Conservation (phyloP, 2,329 filamentous ascomycete genomes). For the Arthrobotrys conoides region DNA sequence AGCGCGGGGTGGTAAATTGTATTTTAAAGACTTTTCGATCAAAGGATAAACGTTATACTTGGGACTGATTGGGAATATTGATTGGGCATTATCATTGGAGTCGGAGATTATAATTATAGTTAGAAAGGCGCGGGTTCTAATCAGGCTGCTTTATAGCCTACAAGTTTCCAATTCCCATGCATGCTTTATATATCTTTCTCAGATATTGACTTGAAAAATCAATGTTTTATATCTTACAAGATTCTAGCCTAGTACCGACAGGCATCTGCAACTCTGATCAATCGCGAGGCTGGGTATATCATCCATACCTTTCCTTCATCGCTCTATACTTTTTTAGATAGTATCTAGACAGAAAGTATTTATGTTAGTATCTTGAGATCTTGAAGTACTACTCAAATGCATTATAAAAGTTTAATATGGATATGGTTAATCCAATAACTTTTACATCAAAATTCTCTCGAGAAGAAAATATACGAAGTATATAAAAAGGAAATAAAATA, state of each 20-base stretch:
- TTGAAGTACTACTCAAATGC: too few relatives aligned
- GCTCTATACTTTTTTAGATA: conserved; percentile 56
- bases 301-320: conserved; percentile 45
- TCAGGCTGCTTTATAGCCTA: not conserved
- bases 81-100: conserved; percentile 35
- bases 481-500: not conserved
- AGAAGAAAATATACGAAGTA: too few relatives aligned
- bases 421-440: too few relatives aligned
- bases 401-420: too few relatives aligned
- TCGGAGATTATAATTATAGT: conserved; percentile 1
- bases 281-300: too few relatives aligned
- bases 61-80: not conserved
- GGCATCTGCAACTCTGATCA: too few relatives aligned
- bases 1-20: conserved; percentile 32
- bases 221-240: too few relatives aligned
- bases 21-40: not conserved
- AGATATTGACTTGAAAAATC: too few relatives aligned
- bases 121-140: conserved; percentile 2
- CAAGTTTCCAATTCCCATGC: too few relatives aligned
- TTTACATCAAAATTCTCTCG: too few relatives aligned
- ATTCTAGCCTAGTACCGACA: too few relatives aligned
- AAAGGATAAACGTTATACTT: not conserved
- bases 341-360: conserved; percentile 20
- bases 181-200: not conserved
- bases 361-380: too few relatives aligned